These are phyloP conservation scores for Clonostachys chloroleuca DNA, from an alignment of 2,329 filamentous ascomycete species.

Conservation along the genomic window DNA sequence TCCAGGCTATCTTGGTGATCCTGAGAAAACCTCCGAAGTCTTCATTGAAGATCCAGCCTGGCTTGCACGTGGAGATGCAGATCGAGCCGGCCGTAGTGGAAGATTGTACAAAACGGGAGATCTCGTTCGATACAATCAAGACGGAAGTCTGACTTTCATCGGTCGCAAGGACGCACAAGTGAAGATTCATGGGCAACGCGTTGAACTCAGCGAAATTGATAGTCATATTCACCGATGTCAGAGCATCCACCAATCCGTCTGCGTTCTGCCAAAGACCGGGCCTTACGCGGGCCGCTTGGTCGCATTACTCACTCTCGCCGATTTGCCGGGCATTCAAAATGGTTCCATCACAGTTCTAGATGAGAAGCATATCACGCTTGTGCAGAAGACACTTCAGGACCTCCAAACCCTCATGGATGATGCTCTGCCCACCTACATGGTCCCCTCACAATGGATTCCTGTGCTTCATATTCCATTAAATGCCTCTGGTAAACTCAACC, in stretches of 20 bases:
- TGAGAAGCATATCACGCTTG: too few relatives aligned
- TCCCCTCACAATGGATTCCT: slow-evolving; percentile 20
- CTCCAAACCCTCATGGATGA: slow-evolving; percentile 20
- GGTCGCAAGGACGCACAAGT: slow-evolving; percentile 9
- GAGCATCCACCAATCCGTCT: not conserved
- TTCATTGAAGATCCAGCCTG: slow-evolving; percentile 44
- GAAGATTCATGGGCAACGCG: slow-evolving; percentile 10
- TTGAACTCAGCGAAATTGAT: slow-evolving; percentile 12
- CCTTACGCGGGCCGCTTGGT: not conserved
- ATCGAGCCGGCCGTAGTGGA: slow-evolving; percentile 41
- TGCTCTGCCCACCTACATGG: slow-evolving; percentile 28
- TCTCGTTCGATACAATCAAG: slow-evolving; percentile 5
- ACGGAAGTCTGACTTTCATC: slow-evolving; percentile 8
- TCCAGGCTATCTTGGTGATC: slow-evolving; percentile 47
- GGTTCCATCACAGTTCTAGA: too few relatives aligned
- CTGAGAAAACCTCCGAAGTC: slow-evolving; percentile 39
- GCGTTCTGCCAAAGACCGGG: not conserved
- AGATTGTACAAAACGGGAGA: slow-evolving; percentile 10
- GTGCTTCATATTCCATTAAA: slow-evolving; percentile 15
- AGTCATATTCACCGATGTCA: not conserved
- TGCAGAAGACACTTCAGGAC: too few relatives aligned
- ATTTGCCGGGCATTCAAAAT: too few relatives aligned
- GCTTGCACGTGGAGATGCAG: slow-evolving; percentile 27
- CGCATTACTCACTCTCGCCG: too few relatives aligned
- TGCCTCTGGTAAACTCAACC: slow-evolving; percentile 20